Percentiles rank a stretch among this genome's conserved stretches.
Conservation (phyloP, 192 early-diverging fungal genomes). For the Lunasporangiospora selenospora region DNA sequence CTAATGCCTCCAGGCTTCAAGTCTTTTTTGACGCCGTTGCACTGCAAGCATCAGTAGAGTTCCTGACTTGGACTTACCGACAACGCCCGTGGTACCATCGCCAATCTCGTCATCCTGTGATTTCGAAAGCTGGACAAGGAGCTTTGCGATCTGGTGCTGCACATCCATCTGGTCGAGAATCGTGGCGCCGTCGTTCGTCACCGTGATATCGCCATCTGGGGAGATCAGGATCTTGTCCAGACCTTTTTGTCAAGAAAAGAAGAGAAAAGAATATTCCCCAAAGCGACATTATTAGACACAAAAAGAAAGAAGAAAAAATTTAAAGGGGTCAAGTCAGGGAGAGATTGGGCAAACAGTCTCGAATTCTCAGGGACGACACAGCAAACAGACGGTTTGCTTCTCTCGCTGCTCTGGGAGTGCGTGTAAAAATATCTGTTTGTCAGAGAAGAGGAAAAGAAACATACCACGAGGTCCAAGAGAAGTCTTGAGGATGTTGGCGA, state of each 20-base stretch:
- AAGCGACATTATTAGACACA: constrained; percentile 13
- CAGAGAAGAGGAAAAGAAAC: neutral
- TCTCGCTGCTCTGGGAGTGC: neutral
- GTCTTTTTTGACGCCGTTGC: neutral
- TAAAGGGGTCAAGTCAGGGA: neutral
- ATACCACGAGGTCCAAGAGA: constrained; percentile 96
- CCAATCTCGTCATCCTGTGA: constrained; percentile 99
- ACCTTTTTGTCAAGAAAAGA: constrained; percentile 54
- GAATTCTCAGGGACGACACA: neutral
- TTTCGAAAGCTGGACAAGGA: constrained; percentile 97
- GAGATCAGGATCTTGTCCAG: constrained; percentile 99
- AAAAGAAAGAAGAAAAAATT: neutral
- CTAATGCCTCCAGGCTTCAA: neutral
- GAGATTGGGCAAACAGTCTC: neutral
- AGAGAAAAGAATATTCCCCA: constrained; percentile 13
- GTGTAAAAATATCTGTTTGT: neutral
- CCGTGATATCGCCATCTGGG: constrained; percentile 98
- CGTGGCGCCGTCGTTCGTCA: constrained; percentile 99
- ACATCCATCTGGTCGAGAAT: constrained; percentile 98
- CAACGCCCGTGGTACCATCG: constrained; percentile 99
- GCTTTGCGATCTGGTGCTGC: constrained; percentile 98
- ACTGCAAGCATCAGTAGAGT: neutral
- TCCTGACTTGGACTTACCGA: constrained; percentile 64
- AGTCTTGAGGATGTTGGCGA: constrained; percentile 97
- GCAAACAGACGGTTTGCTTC: neutral